phyloP scores from a whole-genome alignment of 2,329 filamentous ascomycete genomes.

The Aureobasidium sp. region DNA sequence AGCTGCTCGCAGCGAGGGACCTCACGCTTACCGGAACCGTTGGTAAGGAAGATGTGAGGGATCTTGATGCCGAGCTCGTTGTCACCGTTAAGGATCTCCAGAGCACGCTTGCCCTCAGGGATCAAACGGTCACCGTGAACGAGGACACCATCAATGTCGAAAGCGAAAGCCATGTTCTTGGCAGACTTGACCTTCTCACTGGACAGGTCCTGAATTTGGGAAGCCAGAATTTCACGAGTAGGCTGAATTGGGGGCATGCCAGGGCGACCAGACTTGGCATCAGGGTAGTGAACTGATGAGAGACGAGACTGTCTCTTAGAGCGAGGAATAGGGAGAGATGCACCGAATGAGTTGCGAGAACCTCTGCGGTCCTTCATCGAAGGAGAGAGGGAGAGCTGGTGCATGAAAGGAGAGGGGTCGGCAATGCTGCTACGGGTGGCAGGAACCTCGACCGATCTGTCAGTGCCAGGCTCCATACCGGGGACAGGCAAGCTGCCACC shows the following conservation, averaged over 20 bases:
- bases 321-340: constrained; percentile 64
- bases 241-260: constrained; percentile 54
- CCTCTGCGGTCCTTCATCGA: constrained; percentile 61
- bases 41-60: constrained; percentile 66
- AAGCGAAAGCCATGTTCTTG: constrained; percentile 77
- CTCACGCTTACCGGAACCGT: constrained; percentile 67
- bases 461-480: constrained; percentile 31
- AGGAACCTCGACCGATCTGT: constrained; percentile 59
- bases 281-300: constrained; percentile 52
- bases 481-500: constrained; percentile 37
- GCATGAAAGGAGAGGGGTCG: constrained; percentile 63
- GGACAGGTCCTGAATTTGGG: constrained; percentile 62
- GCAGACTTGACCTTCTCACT: constrained; percentile 59
- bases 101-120: constrained; percentile 57
- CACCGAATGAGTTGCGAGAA: constrained; percentile 70
- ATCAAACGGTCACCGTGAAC: constrained; percentile 67
- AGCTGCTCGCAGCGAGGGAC: constrained; percentile 58
- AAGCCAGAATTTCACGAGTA: constrained; percentile 60
- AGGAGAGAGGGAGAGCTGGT: constrained; percentile 61
- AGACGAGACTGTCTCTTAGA: constrained; percentile 63
- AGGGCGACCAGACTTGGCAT: constrained; percentile 43
- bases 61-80: constrained; percentile 75
- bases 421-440: constrained; percentile 62
- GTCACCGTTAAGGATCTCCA: constrained; percentile 67
- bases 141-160: constrained; percentile 70